phyloP scores from a whole-genome alignment of 768 basidiomycete genomes.

The Mycena vitilis region DNA sequence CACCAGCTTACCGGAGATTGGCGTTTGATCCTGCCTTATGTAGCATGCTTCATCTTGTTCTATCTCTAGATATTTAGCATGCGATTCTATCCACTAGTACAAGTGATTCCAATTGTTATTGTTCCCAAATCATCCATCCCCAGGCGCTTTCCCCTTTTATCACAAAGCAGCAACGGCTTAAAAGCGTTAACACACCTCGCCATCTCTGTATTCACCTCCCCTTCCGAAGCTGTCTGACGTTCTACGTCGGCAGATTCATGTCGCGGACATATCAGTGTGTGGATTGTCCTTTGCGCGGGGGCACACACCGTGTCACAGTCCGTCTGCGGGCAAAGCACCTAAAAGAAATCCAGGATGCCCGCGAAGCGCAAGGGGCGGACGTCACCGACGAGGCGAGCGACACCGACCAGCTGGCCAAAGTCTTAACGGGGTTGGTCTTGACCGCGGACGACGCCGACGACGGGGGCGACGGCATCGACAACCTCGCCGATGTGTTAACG shows the following conservation, averaged over 20 bases:
- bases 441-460: slow-evolving; percentile 18
- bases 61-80: slow-evolving; percentile 16
- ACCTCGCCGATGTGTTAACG: slow-evolving; percentile 4
- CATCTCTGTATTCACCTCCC: slow-evolving; percentile 1
- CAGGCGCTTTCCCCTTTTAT: slow-evolving; percentile 20
- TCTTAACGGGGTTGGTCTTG: slow-evolving; percentile 16
- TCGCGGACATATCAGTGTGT: slow-evolving; percentile 11
- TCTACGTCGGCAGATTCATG: slow-evolving; percentile 17
- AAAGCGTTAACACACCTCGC: slow-evolving; percentile 10
- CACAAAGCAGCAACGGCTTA: slow-evolving; percentile 13
- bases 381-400: neutral
- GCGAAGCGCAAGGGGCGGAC: neutral
- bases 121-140: slow-evolving; percentile 15
- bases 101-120: slow-evolving; percentile 10
- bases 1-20: slow-evolving; percentile 16
- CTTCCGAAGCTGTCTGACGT: slow-evolving; percentile 11
- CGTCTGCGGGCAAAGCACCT: slow-evolving; percentile 7
- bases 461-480: neutral
- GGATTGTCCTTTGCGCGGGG: slow-evolving; percentile 25
- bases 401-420: slow-evolving; percentile 7
- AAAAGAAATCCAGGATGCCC: slow-evolving; percentile 6
- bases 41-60: slow-evolving; percentile 15
- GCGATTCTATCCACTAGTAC: slow-evolving; percentile 9
- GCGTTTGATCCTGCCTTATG: slow-evolving; percentile 24
- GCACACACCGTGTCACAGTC: slow-evolving; percentile 7